phyloP scores from a whole-genome alignment of 2,329 filamentous ascomycete genomes.

The Coniochaeta sp. region DNA sequence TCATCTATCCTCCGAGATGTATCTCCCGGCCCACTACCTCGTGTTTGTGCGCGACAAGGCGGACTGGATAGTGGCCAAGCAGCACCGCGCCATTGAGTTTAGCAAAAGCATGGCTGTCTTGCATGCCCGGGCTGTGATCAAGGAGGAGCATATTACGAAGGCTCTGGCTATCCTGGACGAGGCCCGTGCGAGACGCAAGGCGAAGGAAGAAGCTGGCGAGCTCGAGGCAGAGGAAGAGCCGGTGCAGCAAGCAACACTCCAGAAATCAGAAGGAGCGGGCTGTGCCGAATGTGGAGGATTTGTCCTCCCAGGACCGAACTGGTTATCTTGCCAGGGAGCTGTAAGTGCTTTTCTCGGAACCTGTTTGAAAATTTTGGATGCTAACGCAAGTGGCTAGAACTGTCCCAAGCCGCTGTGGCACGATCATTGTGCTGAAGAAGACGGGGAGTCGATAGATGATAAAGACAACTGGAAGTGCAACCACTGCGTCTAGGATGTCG shows the following conservation, averaged over 20 bases:
- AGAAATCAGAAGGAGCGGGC: conserved; percentile 31
- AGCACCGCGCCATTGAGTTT: conserved; percentile 44
- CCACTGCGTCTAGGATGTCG: not conserved
- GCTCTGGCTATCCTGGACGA: conserved; percentile 36
- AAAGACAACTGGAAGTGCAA: conserved; percentile 18
- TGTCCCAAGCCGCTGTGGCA: conserved; percentile 42
- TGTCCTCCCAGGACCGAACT: no score
- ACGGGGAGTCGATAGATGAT: conserved; percentile 26
- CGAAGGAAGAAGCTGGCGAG: conserved; percentile 13
- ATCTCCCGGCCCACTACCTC: conserved; percentile 44
- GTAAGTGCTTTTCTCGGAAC: no score
- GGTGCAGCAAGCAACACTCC: not conserved
- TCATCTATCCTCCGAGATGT: conserved; percentile 43
- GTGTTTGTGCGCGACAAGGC: conserved; percentile 44
- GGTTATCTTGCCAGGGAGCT: conserved; percentile 45
- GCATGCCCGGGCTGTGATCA: conserved; percentile 39
- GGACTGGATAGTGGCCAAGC: conserved; percentile 41
- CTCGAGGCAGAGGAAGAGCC: conserved; percentile 24
- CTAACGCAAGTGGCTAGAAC: conserved; percentile 19
- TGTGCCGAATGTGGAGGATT: conserved; percentile 41
- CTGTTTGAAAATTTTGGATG: conserved; percentile 7
- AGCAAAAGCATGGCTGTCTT: conserved; percentile 47
- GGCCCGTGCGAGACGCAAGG: conserved; percentile 20
- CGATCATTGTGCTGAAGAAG: conserved; percentile 33
- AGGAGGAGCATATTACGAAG: conserved; percentile 34